These are phyloP conservation scores for Ophiostoma ulmi DNA, from an alignment of 2,329 filamentous ascomycete genomes.

Conservation along the genomic window DNA sequence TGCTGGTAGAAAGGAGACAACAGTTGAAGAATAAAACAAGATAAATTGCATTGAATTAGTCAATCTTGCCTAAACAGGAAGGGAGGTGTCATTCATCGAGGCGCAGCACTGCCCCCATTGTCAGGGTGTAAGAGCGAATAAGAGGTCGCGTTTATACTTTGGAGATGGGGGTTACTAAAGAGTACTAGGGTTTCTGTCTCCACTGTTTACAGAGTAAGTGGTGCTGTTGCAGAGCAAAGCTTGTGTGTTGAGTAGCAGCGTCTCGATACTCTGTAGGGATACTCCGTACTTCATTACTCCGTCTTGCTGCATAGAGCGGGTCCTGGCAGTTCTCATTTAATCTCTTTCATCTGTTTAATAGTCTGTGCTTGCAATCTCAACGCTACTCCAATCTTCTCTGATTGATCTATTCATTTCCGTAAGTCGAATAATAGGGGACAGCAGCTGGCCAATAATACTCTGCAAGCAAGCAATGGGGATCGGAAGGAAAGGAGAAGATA, in stretches of 20 bases:
- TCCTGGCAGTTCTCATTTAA: not conserved
- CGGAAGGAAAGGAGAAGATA: no score
- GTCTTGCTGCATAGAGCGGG: not conserved
- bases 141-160: not conserved
- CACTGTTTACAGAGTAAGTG: no score
- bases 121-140: not conserved
- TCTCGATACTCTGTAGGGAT: no score
- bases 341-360: not conserved
- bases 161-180: not conserved
- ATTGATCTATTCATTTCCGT: not conserved
- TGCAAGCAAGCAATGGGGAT: no score
- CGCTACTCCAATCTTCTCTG: not conserved
- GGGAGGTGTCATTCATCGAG: not conserved
- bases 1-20: not conserved
- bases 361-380: not conserved
- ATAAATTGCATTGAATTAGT: not conserved
- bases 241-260: not conserved
- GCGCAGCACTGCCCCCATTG: constrained; percentile 11
- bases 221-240: not conserved
- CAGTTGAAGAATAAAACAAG: not conserved
- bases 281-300: not conserved
- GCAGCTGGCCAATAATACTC: no score
- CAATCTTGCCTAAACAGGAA: constrained; percentile 6
- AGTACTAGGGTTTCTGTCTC: not conserved
- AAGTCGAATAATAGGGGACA: not conserved